Conservation (phyloP, 2,329 filamentous ascomycete species). For the Metarhizium guizhouense region DNA sequence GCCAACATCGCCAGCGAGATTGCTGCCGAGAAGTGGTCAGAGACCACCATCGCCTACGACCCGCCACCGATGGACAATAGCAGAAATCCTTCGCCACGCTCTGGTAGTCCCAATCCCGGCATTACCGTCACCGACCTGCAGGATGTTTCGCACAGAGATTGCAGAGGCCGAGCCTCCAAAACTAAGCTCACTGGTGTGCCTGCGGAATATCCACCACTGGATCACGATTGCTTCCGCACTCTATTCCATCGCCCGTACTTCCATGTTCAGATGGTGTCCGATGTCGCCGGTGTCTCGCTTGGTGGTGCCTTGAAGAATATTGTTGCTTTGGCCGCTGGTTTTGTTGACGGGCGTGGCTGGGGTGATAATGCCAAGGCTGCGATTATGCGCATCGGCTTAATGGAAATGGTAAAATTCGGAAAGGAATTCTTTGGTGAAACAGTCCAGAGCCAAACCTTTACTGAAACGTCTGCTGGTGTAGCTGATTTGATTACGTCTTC, state of each 20-base stretch:
- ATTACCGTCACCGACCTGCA: constrained; percentile 45
- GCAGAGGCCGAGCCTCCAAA: constrained; percentile 56
- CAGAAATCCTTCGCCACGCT: constrained; percentile 51
- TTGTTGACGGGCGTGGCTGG: constrained; percentile 92
- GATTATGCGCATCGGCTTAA: constrained; percentile 88
- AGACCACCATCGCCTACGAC: constrained; percentile 95
- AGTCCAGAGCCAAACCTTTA: constrained; percentile 77
- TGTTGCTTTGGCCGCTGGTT: constrained; percentile 86
- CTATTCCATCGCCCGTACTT: constrained; percentile 97
- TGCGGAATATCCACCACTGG: constrained; percentile 73
- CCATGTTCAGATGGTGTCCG: constrained; percentile 86
- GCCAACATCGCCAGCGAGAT: constrained; percentile 97
- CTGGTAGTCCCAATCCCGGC: constrained; percentile 38
- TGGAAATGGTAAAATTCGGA: constrained; percentile 96
- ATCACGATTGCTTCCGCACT: constrained; percentile 71
- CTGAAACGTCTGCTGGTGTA: constrained; percentile 91
- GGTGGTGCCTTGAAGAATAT: constrained; percentile 96
- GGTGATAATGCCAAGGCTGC: constrained; percentile 99
- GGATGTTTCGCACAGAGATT: constrained; percentile 58
- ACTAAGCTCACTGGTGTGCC: constrained; percentile 69
- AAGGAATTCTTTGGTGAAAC: constrained; percentile 85
- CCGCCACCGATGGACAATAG: constrained; percentile 76
- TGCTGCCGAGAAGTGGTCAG: constrained; percentile 90
- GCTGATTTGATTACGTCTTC: constrained; percentile 94
- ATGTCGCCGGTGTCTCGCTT: constrained; percentile 94